A percentile compares a stretch with the other conserved stretches of the same genome.
These are phyloP conservation scores for Stagonosporopsis vannaccii DNA, from an alignment of 2,329 filamentous ascomycete species.

Conservation along the genomic window DNA sequence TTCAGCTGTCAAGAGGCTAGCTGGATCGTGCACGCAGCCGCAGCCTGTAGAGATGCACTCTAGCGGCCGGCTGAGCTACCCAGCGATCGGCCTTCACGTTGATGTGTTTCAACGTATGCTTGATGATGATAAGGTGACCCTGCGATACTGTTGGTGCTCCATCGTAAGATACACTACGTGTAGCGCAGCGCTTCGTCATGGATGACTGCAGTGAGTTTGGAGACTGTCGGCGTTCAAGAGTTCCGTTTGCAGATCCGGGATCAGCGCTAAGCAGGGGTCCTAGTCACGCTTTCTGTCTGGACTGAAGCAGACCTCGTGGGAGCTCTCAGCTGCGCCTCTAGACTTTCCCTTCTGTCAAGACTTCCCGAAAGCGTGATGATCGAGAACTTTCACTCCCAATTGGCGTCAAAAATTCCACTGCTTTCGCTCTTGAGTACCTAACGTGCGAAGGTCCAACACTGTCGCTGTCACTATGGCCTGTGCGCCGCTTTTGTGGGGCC, in stretches of 20 bases:
- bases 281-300: constrained; percentile 1
- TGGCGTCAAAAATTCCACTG: not conserved
- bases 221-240: constrained; percentile 1
- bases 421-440: not conserved
- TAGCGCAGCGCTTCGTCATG: constrained; percentile 11
- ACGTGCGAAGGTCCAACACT: not conserved
- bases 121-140: constrained; percentile 7
- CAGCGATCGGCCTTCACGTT: constrained; percentile 9
- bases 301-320: constrained; percentile 2
- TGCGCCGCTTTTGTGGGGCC: constrained; percentile 14
- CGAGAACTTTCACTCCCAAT: not conserved
- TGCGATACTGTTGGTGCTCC: not conserved
- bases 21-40: constrained; percentile 14
- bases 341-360: not conserved
- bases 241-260: constrained; percentile 14
- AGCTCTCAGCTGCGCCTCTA: constrained; percentile 12
- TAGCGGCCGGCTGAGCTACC: constrained; percentile 4
- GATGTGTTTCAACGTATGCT: constrained; percentile 3
- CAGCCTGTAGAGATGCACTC: constrained; percentile 10
- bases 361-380: not conserved
- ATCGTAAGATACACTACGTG: not conserved
- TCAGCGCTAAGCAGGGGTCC: constrained; percentile 17
- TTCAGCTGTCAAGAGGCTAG: constrained; percentile 26
- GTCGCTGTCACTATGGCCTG: not conserved
- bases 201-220: constrained; percentile 4